Percentiles rank a stretch among this genome's conserved stretches.
Evolutionary conservation across 805 yeast genomes (phyloP).

Genomic region (Saturnispora dispora): DNA sequence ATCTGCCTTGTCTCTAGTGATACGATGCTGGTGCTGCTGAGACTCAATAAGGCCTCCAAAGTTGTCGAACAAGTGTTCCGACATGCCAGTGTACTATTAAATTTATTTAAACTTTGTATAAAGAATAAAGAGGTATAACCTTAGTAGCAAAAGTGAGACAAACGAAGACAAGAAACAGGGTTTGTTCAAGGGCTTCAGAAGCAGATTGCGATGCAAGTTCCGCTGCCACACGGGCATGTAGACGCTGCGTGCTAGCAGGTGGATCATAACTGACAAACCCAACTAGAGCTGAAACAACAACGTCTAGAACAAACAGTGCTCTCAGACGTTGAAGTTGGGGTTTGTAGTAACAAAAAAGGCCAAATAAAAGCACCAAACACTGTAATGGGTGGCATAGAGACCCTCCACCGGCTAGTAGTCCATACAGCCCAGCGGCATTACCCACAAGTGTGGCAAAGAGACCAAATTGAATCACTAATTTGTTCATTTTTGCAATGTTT

Average conservation of each 20-base stretch:
- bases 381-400: conserved; percentile 4
- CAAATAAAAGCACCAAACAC: conserved; percentile 1
- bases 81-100: background rate
- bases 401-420: conserved; percentile 4
- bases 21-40: conserved; percentile 32
- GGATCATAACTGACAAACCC: conserved; percentile 7
- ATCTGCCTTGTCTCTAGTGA: conserved; percentile 75
- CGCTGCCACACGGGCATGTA: background rate
- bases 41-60: conserved; percentile 5
- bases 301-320: background rate
- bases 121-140: conserved; percentile 5
- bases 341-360: background rate
- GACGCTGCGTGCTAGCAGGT: background rate
- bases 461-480: conserved; percentile 6
- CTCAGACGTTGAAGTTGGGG: conserved; percentile 1
- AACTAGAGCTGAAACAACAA: conserved; percentile 2
- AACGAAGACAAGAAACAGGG: conserved; percentile 4
- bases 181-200: conserved; percentile 6
- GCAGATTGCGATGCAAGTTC: conserved; percentile 4
- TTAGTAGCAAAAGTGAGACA: conserved; percentile 4
- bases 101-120: conserved; percentile 3
- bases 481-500: background rate
- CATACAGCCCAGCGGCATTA: conserved; percentile 7
- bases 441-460: conserved; percentile 1
- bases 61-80: background rate